Percentiles rank a stretch among this genome's conserved stretches.
Evolutionary conservation across 495 filamentous ascomycete species (phyloP).

Genomic region (Hypoxylon fragiforme): DNA sequence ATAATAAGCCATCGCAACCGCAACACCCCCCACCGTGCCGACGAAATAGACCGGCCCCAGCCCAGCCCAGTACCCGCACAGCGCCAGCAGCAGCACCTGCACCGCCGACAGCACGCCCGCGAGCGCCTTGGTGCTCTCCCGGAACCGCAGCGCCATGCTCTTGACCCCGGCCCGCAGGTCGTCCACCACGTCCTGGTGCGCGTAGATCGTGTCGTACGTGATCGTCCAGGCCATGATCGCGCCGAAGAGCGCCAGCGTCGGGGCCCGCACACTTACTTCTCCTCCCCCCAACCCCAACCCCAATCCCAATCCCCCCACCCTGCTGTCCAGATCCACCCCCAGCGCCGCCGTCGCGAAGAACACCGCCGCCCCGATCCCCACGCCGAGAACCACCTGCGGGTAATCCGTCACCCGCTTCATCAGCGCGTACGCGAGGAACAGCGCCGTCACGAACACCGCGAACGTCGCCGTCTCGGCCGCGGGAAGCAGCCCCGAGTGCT

Average conservation of each 20-base stretch:
- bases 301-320: background rate
- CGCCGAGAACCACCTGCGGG: constrained; percentile 42
- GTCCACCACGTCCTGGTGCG: constrained; percentile 48
- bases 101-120: background rate
- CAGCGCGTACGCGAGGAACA: constrained; percentile 35
- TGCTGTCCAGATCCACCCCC: constrained; percentile 20
- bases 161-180: constrained; percentile 49
- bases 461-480: constrained; percentile 4
- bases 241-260: constrained; percentile 27
- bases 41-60: constrained; percentile 19
- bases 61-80: constrained; percentile 20
- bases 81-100: constrained; percentile 14
- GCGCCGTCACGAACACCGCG: constrained; percentile 10
- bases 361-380: constrained; percentile 34
- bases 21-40: constrained; percentile 11
- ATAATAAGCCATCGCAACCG: constrained; percentile 15
- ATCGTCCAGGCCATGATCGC: constrained; percentile 45
- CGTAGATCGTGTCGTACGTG: constrained; percentile 53
- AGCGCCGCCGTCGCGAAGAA: constrained; percentile 27
- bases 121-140: constrained; percentile 27
- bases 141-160: constrained; percentile 43
- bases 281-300: too few relatives aligned
- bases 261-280: too few relatives aligned
- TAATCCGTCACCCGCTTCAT: constrained; percentile 41
- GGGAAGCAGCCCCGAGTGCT: background rate